Evolutionary conservation across 1,284 basidiomycete species (phyloP), one percentile per base, ranked within the genome.

Genomic region (Cutaneotrichosporon mucoides): DNA sequence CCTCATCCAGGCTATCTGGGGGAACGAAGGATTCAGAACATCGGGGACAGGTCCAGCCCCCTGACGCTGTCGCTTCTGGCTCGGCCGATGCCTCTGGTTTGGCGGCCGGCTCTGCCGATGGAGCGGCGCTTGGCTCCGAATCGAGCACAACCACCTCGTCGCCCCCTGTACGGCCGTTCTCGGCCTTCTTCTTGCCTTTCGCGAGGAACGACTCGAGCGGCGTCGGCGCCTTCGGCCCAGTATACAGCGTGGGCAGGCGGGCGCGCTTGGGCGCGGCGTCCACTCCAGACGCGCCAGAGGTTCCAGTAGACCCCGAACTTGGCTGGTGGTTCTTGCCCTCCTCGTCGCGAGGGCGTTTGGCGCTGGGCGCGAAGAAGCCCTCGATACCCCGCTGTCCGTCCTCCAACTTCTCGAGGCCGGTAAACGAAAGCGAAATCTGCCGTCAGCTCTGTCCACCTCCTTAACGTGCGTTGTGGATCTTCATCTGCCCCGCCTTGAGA

Each of bases 341-440:
- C 3, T 37, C 35, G 48, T 47, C 53, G 6, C 45, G 15, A 5
- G 42, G 37, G 10, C 44, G 53, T 50, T 52, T 55, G 5, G 40
- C 37, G 1, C 33, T 12, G 49, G 42, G 51, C 9, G 60, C n/a
- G 48, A 98, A 86, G 78, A 97, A 99, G 0, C 86, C 85, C 71
- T 93, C 89, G 53, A 98, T 95, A 24, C 84, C 88, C 63, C 84
- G 84, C 73, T 97, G 93, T 1, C 93, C 93, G 2, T 80, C 78
- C 73, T 95, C 92, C 43, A 86, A 81, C 13, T 82, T 81, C 63
- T 89, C 91, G 40, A 99, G 84, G 0, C 91, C 91, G 7, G 86
- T 84, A 69, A 99, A 96, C 1, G 85, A 84, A 35, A 98, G 80
- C 13, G 84, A 82, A 4, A 98, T 74, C 73, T 79, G 61, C 7